Conservation (phyloP, 2,329 filamentous ascomycete genomes). For the Drechslerella coelobrocha region DNA sequence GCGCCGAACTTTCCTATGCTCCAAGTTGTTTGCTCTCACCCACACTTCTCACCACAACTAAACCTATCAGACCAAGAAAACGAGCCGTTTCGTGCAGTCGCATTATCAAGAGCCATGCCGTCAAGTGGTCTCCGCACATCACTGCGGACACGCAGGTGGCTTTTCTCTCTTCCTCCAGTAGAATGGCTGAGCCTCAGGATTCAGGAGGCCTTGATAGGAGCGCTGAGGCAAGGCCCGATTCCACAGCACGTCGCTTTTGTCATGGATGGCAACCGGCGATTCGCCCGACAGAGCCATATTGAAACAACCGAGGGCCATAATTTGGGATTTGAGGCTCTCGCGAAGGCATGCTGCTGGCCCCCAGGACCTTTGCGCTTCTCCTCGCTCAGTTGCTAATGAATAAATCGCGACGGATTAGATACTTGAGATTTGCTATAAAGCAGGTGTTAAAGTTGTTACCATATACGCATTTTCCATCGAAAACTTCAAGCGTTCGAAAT, state of each 20-base stretch:
- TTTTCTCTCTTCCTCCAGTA: slow-evolving; percentile 84
- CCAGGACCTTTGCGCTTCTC: slow-evolving; percentile 46
- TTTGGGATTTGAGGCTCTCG: slow-evolving; percentile 91
- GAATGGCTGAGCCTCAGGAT: slow-evolving; percentile 84
- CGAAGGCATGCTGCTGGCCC: slow-evolving; percentile 68
- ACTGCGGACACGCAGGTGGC: slow-evolving; percentile 65
- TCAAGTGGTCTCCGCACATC: slow-evolving; percentile 50
- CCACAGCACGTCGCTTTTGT: slow-evolving; percentile 98
- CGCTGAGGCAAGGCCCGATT: slow-evolving; percentile 86
- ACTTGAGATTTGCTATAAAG: slow-evolving; percentile 97
- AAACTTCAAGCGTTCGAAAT: slow-evolving; percentile 96
- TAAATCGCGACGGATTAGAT: slow-evolving; percentile 62
- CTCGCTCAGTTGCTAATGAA: neutral
- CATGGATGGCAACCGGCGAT: slow-evolving; percentile 97
- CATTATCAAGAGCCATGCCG: slow-evolving; percentile 18
- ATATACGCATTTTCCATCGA: slow-evolving; percentile 99
- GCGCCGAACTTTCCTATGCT: neutral
- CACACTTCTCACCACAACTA: neutral
- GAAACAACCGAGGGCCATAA: slow-evolving; percentile 97
- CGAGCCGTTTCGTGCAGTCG: no score
- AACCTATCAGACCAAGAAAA: neutral
- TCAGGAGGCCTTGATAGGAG: slow-evolving; percentile 84
- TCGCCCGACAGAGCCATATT: slow-evolving; percentile 86
- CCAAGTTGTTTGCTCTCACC: neutral
- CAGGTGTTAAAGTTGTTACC: slow-evolving; percentile 93